Evolutionary conservation across 768 basidiomycete species (phyloP), one percentile per base, ranked within the genome.

Genomic region (Pulveroboletus sp.): DNA sequence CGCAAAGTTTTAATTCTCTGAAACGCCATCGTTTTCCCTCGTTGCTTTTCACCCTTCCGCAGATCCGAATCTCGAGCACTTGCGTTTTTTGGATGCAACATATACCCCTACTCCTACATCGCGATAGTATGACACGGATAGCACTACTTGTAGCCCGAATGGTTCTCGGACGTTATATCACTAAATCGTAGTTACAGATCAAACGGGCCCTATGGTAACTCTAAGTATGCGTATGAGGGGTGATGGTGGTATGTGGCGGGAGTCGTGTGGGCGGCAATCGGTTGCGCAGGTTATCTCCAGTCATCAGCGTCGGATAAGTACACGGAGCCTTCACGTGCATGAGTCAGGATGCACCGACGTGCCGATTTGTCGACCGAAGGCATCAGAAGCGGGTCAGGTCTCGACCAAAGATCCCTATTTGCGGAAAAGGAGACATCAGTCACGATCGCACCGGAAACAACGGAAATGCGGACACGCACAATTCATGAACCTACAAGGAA

Each of bases 341-440:
- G 45, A 17, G 24, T 45, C 35, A 51, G 17, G 36, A 22, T 16
- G 12, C 23, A 19, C n/a, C n/a, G n/a, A 20, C 16, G 12, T 14
- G 12, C 13, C 32, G 41, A 38, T 35, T 44, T 30, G 27, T 55
- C 38, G 39, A 37, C 36, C 36, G 40, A 13, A 50, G 35, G 22
- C 23, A 38, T 76, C 66, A 87, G 62, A 88, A 86, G 13, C 83
- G 78, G 19, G 80, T 83, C 49, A 88, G 64, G 63, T 89, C 86
- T 23, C 86, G 80, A 7, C 85, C 85, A 64, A 86, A 85, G 40
- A 86, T 83, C 85, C 83, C 82, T 84, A 58, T 37, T 16, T 31
- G 42, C 30, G 14, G 36, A 31, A 23, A 44, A 23, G 49, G 45
- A 27, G 51, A 26, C 46, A 54, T 63, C 16, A 54, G 42, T 32